Percentiles rank a stretch among this genome's conserved stretches.
Conservation (phyloP, 805 yeast genomes). For the Wickerhamiella nectarea region DNA sequence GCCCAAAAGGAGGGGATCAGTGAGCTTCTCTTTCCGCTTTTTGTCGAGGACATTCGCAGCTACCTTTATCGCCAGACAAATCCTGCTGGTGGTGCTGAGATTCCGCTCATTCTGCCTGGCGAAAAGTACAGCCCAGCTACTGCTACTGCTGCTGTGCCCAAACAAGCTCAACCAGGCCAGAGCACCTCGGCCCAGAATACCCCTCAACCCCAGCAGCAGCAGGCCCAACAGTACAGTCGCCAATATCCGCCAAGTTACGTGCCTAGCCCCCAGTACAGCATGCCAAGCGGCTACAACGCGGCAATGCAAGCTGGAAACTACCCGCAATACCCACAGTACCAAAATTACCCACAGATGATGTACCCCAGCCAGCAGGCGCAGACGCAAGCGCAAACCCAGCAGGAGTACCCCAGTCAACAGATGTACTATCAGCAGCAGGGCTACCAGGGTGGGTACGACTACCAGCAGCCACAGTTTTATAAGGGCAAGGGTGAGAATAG, state of each 20-base stretch:
- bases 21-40: constrained; percentile 54
- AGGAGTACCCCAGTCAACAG: constrained; percentile 8
- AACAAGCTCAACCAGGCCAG: not conserved
- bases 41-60: constrained; percentile 51
- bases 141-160: not conserved
- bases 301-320: constrained; percentile 4
- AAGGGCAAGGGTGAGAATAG: not conserved
- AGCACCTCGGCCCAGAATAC: constrained; percentile 2
- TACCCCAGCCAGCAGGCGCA: constrained; percentile 11
- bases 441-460: constrained; percentile 9
- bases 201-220: constrained; percentile 7
- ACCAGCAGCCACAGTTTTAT: constrained; percentile 7
- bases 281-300: constrained; percentile 11
- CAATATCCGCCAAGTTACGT: constrained; percentile 1
- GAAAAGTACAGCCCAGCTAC: constrained; percentile 8
- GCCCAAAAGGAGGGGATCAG: constrained; percentile 67
- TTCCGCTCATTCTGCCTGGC: constrained; percentile 6
- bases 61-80: constrained; percentile 13
- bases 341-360: constrained; percentile 10
- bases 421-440: constrained; percentile 2
- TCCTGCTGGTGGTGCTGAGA: constrained; percentile 7
- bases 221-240: constrained; percentile 3
- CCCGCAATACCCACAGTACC: constrained; percentile 7
- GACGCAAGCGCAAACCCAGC: constrained; percentile 7
- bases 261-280: constrained; percentile 9